Evolutionary conservation across 352 stramenopile genomes (phyloP), one percentile per base, ranked within the genome.

Genomic region (Phytopythium aichiense): DNA sequence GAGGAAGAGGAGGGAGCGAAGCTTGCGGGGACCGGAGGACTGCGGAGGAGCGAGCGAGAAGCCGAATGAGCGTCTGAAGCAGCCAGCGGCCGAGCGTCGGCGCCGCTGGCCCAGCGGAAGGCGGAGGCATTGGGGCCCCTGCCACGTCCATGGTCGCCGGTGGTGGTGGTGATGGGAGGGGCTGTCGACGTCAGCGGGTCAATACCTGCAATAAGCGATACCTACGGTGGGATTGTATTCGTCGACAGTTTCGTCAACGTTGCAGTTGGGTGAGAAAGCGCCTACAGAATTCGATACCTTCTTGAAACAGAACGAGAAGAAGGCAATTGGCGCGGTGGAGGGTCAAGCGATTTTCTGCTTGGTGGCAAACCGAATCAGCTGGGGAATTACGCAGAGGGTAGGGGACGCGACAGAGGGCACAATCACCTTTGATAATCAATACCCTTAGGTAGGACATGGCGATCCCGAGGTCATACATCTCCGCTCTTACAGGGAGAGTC

Each of bases 21-120:
- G 28, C 28, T 31, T 31, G 7, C 9, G 28, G 11, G 43, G 54
- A n/a, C 2, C 28, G 40, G n/a, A 49, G 43, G 28, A 37, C 25
- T 67, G 72, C 56, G 11, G 46, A 38, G 20, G n/a, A 48, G 51
- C 31, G 13, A n/a, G 51, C 45, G n/a, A 54, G 53, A 61, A 58
- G 50, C 51, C 54, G 59, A 74, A 69, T 58, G 52, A 53, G 56
- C 56, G 18, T 23, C 16, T 60, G 54, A 18, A 25, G 53, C 13
- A 25, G 42, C 42, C 42, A 49, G 42, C 42, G 42, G 42, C 28
- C 53, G 33, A 53, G 46, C 46, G 18, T 2, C 40, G 5, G 40
- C 15, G 40, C 2, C 40, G 6, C 13, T 0, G 40, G 8, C 37
- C 7, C 37, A 45, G 38, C 5, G 1, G 38, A 11, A 45, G 7